phyloP scores from a whole-genome alignment of 2,329 filamentous ascomycete genomes.

The Verruconis gallopava region DNA sequence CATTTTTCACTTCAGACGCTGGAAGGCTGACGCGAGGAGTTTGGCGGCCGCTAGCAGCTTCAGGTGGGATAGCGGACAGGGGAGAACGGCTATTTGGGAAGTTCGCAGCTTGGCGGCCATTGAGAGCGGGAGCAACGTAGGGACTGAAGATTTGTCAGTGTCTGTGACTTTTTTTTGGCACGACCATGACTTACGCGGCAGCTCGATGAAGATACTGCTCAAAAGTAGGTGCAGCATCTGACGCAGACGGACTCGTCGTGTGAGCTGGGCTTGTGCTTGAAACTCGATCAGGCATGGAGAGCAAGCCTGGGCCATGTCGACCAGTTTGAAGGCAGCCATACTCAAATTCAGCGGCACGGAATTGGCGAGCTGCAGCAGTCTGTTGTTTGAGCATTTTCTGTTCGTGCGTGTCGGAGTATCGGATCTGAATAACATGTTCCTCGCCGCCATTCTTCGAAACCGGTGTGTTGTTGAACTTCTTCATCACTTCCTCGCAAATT shows the following conservation, averaged over 20 bases:
- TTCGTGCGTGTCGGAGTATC: slow-evolving; percentile 90
- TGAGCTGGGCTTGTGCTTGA: slow-evolving; percentile 1
- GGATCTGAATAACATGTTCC: slow-evolving; percentile 78
- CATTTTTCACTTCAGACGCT: background rate
- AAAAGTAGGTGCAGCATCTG: background rate
- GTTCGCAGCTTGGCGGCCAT: background rate
- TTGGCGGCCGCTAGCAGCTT: slow-evolving; percentile 3
- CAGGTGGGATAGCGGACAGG: slow-evolving; percentile 8
- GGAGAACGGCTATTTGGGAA: slow-evolving; percentile 1
- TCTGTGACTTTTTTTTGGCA: too few species aligned
- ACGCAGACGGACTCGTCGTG: slow-evolving; percentile 2
- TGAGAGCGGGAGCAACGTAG: background rate
- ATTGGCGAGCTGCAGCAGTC: slow-evolving; percentile 87
- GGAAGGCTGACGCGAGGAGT: slow-evolving; percentile 8
- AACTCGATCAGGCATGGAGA: slow-evolving; percentile 2
- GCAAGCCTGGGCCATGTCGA: slow-evolving; percentile 10
- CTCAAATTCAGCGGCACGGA: slow-evolving; percentile 85
- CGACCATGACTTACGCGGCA: slow-evolving; percentile 5
- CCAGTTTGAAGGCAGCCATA: slow-evolving; percentile 28
- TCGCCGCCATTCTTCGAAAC: slow-evolving; percentile 51
- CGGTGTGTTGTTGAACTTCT: slow-evolving; percentile 63
- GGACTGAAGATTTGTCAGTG: too few species aligned
- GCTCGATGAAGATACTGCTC: slow-evolving; percentile 6
- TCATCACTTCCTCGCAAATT: slow-evolving; percentile 80
- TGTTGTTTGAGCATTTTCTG: slow-evolving; percentile 96